Base-by-base conservation (phyloP, 257 asterid genomes). In the Pogostemon cablin region DNA sequence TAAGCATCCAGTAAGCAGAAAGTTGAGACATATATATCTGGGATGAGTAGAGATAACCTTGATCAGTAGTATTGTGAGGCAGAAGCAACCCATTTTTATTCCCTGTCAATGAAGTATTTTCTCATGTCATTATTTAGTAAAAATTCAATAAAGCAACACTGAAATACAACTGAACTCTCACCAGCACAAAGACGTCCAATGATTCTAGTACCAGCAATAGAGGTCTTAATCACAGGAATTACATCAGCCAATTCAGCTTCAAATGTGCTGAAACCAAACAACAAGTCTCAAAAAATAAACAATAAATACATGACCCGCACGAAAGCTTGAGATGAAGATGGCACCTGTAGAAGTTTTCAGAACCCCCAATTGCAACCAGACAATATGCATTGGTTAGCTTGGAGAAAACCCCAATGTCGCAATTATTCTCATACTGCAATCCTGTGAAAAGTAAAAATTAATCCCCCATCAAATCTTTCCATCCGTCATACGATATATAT, bases 351-450 rank as follows among this genome's bases (percentile, higher is more conserved):
- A 90, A 93, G 81, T 89, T 93, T 68, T 93, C 98, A 61, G 98
- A 93, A 53, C 98, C 96, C 42, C 98, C 98, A 66, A 85, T 90
- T 1, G 96, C 97, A 37, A 93, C 97, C 79, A 93, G 83, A 72
- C 98, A 93, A 72, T 90, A 93, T 2, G 97, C 98, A 82, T 90
- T 93, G 52, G 98, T 93, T 61, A 93, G 88, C 90, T 93, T 93
- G 5, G 98, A 83, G 41, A 90, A 93, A 17, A 93, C 98, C 62
- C 98, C 98, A 84, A 93, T 62, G 59, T 93, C 98, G 55, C 95
- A 74, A 17, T 87, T 87, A 77, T 93, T 93, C 86, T 93, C 97
- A 65, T 84, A 93, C 67, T 87, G 98, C 80, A 93, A 79, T 78
- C 98, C 98, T 93, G 79, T 32, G 17, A 37, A 38, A 20, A 25